phyloP scores from a whole-genome alignment of 768 basidiomycete genomes.

The Kwoniella sp. region DNA sequence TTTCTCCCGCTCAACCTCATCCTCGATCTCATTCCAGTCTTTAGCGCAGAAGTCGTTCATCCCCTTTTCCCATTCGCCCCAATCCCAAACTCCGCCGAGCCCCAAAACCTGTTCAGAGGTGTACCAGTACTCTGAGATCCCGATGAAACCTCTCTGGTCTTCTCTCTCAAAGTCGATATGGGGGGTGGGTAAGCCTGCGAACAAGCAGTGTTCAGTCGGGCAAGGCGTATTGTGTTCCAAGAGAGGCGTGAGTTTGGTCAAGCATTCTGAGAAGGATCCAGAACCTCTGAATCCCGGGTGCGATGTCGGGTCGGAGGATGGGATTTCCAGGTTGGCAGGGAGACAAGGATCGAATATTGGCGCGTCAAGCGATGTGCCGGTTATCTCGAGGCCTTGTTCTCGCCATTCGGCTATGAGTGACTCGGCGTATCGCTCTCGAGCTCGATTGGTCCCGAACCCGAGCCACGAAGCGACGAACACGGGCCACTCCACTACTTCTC shows the following conservation, averaged over 20 bases:
- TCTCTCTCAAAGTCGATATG: constrained; percentile 79
- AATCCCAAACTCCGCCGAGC: constrained; percentile 91
- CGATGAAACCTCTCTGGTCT: constrained; percentile 72
- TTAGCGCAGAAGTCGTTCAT: constrained; percentile 81
- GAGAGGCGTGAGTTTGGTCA: constrained; percentile 70
- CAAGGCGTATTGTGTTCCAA: constrained; percentile 85
- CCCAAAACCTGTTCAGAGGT: constrained; percentile 96
- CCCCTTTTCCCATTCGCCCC: constrained; percentile 91
- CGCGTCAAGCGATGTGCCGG: constrained; percentile 17
- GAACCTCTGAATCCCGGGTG: constrained; percentile 72
- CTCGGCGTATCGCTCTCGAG: constrained; percentile 87
- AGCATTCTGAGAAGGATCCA: constrained; percentile 85
- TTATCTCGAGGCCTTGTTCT: constrained; percentile 19
- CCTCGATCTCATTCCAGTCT: constrained; percentile 75
- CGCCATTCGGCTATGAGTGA: constrained; percentile 67
- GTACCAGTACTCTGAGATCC: constrained; percentile 99
- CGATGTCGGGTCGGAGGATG: constrained; percentile 57
- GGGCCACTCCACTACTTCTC: constrained; percentile 82
- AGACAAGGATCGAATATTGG: constrained; percentile 83
- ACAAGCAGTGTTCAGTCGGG: constrained; percentile 72
- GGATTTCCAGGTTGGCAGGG: constrained; percentile 70
- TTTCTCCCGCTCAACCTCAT: constrained; percentile 64
- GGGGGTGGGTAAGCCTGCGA: constrained; percentile 92
- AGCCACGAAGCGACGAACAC: constrained; percentile 99
- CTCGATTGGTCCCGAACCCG: constrained; percentile 96